Conservation (phyloP, 371 early-diverging fungal species). For the Rhizomucor miehei region DNA sequence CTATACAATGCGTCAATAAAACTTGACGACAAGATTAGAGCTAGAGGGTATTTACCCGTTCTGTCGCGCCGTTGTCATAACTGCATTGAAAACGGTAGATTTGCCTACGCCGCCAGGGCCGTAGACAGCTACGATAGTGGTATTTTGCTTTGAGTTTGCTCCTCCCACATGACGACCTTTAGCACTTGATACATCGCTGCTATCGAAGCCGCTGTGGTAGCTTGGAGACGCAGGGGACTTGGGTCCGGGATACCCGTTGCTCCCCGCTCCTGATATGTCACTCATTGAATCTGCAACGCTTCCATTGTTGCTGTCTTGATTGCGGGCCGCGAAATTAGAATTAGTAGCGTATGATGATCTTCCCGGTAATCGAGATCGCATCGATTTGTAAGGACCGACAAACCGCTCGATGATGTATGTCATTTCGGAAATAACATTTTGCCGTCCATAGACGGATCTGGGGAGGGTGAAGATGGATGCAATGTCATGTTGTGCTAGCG, state of each 20-base stretch:
- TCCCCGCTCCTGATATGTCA: too few relatives aligned
- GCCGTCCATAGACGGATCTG: constrained; percentile 40
- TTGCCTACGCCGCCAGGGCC: constrained; percentile 49
- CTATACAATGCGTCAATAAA: constrained; percentile 10
- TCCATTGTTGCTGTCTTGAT: not conserved
- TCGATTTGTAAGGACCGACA: constrained; percentile 26
- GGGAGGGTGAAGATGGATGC: constrained; percentile 46
- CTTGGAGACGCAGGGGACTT: constrained; percentile 34
- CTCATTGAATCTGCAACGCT: not conserved
- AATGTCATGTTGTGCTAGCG: constrained; percentile 39
- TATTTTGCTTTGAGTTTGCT: constrained; percentile 14
- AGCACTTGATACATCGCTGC: constrained; percentile 27
- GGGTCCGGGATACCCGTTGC: too few relatives aligned
- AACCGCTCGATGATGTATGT: constrained; percentile 33
- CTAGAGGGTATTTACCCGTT: constrained; percentile 24
- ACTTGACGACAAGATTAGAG: not conserved
- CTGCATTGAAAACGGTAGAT: constrained; percentile 37
- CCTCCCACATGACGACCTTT: constrained; percentile 9
- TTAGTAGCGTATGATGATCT: constrained; percentile 15
- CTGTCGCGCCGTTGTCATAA: constrained; percentile 36
- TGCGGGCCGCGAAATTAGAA: constrained; percentile 11
- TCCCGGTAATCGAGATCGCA: constrained; percentile 3
- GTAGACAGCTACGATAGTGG: constrained; percentile 29
- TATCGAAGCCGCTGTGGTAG: constrained; percentile 25
- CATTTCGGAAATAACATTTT: constrained; percentile 32